Evolutionary conservation across 331 rosid species (phyloP), one percentile per base, ranked within the genome.

Genomic region (Cucumis variabilis): DNA sequence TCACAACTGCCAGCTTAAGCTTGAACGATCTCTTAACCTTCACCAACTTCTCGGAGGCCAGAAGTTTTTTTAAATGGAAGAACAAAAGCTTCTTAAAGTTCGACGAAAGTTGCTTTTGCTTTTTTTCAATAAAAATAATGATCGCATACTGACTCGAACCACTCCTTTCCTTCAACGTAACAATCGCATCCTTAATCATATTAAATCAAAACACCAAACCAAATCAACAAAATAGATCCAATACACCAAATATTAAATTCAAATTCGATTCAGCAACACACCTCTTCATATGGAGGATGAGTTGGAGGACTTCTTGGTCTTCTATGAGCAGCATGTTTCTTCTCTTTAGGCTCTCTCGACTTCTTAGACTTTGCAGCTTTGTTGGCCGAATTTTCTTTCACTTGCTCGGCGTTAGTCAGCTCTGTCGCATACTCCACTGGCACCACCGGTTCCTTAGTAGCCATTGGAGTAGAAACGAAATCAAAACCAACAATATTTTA

Each of bases 71-170:
- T 88, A 89, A 88, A 69, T 96, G 96, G 82, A 46, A 89, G 33
- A 95, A 89, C 67, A 93, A 71, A 30, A 93, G 87, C 94, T 96
- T 96, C 93, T 86, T 94, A 90, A 96, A 96, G 91, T 92, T 94
- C 3, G 94, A 11, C 0, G 99, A 98, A 11, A 96, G 94, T 6
- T 94, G 85, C 88, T 95, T 94, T 7, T 96, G 93, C 90, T 96
- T 96, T 87, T 94, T 98, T 55, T 96, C 99, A 0, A 93, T 85
- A 83, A 92, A 92, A 91, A 92, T 95, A 0, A 98, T 89, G 65
- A 96, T 92, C 84, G 99, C 99, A 24, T 95, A 92, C 90, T 96
- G 99, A 87, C 99, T 96, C 24, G 98, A 96, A 55, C 99, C 99
- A 0, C 89, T 91, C 60, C 89, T 94, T 89, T 96, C 98, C 85